Base-by-base conservation (phyloP, 2,329 filamentous ascomycete species). In the Fusarium nanum region DNA sequence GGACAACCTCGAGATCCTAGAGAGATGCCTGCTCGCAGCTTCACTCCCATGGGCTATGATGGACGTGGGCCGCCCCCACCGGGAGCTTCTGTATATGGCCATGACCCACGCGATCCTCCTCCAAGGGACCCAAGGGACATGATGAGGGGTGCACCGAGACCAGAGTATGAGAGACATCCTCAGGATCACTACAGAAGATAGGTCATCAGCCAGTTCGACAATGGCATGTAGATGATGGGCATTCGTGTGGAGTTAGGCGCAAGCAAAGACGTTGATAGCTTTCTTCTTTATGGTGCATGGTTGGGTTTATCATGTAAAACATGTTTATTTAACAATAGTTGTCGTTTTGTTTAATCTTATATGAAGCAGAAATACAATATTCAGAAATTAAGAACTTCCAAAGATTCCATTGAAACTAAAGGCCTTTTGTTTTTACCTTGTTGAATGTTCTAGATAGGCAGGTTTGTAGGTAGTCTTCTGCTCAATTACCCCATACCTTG, bases 21-120 rank as follows among this genome's bases (percentile, higher is more conserved):
- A 65, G 81, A 84, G 12, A 78, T 81, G 20, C 80, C 81, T 2
- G 77, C 77, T 2, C 81, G 84, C 22, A 85, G 82, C 71, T 85
- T 83, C 70, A 85, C 84, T 3, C 83, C 84, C 5, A 80, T 79
- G 6, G 70, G 76, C 3, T 85, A 85, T 56, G 83, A 86, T 28
- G 66, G 60, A 9, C 78, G 83, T 18, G 80, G 79, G 9, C 80
- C 77, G 1, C 83, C 83, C 54, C 78, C 78, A 13, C 77, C 76
- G 10, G 74, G 76, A 11, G 76, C 78, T 5, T 77, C 75, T n/a
- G 76, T 77, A 2, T 80, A 79, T 6, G 70, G 73, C 1, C 76
- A 76, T 23, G 67, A 70, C 20, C 52, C 56, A 10, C 41, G 64
- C 47, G 80, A 81, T 59, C 78, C 75, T 7, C 64, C 78, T 22